Evolutionary conservation across 345 rosid species (phyloP).

Genomic region (Cardiospermum halicacabum): DNA sequence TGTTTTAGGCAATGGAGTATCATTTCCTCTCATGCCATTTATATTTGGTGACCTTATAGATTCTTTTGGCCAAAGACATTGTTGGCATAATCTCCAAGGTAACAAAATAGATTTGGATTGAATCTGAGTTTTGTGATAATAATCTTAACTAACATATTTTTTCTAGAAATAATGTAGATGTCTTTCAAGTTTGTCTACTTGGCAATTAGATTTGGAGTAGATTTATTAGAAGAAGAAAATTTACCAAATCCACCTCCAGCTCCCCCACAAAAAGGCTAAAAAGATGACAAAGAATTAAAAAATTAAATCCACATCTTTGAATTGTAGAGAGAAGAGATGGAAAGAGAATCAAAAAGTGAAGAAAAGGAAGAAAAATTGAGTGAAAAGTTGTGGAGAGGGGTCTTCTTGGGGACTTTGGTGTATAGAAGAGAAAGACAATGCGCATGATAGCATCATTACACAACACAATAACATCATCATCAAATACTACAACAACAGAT

Average conservation of each 20-base stretch:
- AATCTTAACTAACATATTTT: too few species aligned
- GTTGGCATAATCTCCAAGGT: slow-evolving; percentile 57
- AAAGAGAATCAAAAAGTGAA: slow-evolving; percentile 39
- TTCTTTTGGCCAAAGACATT: slow-evolving; percentile 57
- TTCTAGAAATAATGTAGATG: slow-evolving; percentile 57
- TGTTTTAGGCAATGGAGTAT: slow-evolving; percentile 62
- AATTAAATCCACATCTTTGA: slow-evolving; percentile 11
- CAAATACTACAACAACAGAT: not conserved
- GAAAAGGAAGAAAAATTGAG: slow-evolving; percentile 69
- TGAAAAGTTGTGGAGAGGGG: slow-evolving; percentile 63
- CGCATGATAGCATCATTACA: slow-evolving; percentile 34
- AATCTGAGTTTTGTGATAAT: too few species aligned
- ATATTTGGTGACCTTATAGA: slow-evolving; percentile 60
- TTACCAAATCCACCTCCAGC: slow-evolving; percentile 1
- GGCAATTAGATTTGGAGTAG: slow-evolving; percentile 58
- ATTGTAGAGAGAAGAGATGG: slow-evolving; percentile 27
- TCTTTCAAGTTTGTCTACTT: slow-evolving; percentile 69
- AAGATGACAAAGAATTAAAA: slow-evolving; percentile 11
- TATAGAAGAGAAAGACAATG: slow-evolving; percentile 21
- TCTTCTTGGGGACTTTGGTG: slow-evolving; percentile 34
- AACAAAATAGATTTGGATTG: too few species aligned
- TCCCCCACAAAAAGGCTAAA: too few species aligned
- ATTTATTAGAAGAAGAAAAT: too few species aligned
- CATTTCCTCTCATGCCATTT: slow-evolving; percentile 72
- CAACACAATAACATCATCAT: not conserved